Conservation (phyloP, 2,329 filamentous ascomycete genomes). For the Trichoderma afroharzianum region DNA sequence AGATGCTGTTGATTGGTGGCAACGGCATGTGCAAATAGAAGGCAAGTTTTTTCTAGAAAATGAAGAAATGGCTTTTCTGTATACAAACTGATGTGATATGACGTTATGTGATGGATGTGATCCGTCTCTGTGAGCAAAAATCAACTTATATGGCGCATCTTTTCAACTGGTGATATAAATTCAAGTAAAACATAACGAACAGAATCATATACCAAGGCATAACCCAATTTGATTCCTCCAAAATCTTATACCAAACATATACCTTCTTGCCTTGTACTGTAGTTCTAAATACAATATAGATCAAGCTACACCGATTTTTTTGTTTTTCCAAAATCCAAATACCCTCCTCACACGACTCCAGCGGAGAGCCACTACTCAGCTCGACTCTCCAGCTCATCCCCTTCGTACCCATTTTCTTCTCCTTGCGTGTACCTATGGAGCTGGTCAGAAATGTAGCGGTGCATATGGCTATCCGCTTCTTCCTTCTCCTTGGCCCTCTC, state of each 20-base stretch:
- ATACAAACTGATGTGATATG: not conserved
- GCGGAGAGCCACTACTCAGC: conserved; percentile 19
- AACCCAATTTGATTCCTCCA: not conserved
- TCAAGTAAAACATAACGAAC: not conserved
- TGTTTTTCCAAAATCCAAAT: not conserved
- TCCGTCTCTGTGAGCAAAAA: not conserved
- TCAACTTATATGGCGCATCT: not conserved
- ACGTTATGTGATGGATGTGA: no score
- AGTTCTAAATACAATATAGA: not conserved
- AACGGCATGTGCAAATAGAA: conserved; percentile 22
- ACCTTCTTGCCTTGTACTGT: not conserved
- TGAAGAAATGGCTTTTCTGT: conserved; percentile 11
- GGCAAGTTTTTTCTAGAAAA: conserved; percentile 16
- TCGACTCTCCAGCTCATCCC: conserved; percentile 48
- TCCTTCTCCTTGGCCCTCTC: conserved; percentile 46
- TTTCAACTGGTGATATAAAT: not conserved
- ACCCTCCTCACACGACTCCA: not conserved
- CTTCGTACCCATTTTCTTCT: conserved; percentile 24
- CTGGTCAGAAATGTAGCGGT: conserved; percentile 78
- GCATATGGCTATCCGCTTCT: conserved; percentile 67
- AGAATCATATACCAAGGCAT: not conserved
- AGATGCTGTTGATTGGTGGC: conserved; percentile 16
- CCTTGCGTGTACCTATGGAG: conserved; percentile 61
- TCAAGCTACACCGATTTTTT: conserved; percentile 1
- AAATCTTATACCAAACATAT: not conserved